These are phyloP conservation scores for Chlorella sp. DNA, from an alignment of 139 green algal species.

Conservation along the genomic window DNA sequence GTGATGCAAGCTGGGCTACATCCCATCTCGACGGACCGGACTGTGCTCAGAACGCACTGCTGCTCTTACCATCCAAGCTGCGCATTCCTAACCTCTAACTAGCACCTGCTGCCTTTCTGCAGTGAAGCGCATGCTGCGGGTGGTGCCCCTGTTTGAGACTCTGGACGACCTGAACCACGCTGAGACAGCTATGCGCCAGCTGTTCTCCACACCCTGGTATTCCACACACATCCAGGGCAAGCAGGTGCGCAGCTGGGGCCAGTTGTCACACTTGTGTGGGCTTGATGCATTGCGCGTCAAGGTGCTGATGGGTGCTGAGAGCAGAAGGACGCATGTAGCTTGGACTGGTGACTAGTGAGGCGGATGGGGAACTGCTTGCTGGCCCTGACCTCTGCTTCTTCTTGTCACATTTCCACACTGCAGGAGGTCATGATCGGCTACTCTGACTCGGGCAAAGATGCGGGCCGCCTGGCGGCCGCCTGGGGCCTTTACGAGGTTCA, in stretches of 20 bases:
- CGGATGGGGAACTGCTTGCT: background rate
- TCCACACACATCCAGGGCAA: slow-evolving; percentile 6
- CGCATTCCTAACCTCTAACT: no score
- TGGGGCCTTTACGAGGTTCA: slow-evolving; percentile 90
- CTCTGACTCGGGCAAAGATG: slow-evolving; percentile 97
- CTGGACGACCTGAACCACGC: slow-evolving; percentile 87
- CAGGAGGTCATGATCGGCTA: slow-evolving; percentile 97
- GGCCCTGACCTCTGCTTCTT: background rate
- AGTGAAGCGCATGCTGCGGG: slow-evolving; percentile 67
- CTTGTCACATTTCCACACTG: background rate
- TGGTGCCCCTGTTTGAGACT: slow-evolving; percentile 97
- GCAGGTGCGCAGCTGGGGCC: background rate
- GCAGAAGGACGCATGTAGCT: no score
- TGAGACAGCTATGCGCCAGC: slow-evolving; percentile 64
- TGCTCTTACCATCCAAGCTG: background rate
- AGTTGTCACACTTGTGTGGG: background rate
- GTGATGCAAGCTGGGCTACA: no score
- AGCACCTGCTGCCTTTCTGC: background rate
- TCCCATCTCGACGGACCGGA: no score
- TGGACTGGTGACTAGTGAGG: no score
- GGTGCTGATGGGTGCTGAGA: no score
- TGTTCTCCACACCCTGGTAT: slow-evolving; percentile 59
- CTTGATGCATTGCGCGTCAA: no score
- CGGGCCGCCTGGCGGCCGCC: slow-evolving; percentile 89
- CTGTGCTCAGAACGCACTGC: no score